Evolutionary conservation across 495 filamentous ascomycete genomes (phyloP), one percentile per base, ranked within the genome.

Genomic region (Entonaema liquescens): DNA sequence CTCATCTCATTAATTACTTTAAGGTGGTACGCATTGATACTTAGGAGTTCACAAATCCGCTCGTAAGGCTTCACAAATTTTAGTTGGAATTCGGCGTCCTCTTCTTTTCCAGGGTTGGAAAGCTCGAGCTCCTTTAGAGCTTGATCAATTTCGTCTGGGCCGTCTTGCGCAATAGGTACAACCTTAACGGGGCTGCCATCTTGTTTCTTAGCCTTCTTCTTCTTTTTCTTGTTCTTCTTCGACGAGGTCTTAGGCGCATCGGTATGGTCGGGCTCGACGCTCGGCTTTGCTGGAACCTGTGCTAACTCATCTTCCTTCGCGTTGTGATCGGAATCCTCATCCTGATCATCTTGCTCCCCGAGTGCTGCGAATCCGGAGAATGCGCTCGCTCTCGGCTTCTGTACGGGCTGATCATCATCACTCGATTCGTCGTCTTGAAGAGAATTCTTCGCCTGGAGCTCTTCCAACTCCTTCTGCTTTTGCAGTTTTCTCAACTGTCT

Each of bases 1-100:
- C 92, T 90, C 94, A 99, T 98, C 79, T 99, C 95, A 71, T 97
- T 96, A 5, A 87, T 84, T 13, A 91, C 91, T 75, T 96, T 97
- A 11, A 99, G 86, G 68, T 92, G 88, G 66, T 90, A 86, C 1
- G 91, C 86, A 50, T 95, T 93, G 60, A 98, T 87, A 11, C 86
- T 82, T 1, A 98, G 81, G 31, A 97, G 81, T n/a, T 87, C 69
- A 70, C 81, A 83, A 36, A 88, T 75, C 76, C 83, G 68, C 12
- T 80, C 64, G 74, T 38, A 76, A 35, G 33, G 76, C 47, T n/a
- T 71, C 35, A 47, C 72, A 53, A 36, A 44, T 8, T 29, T 47
- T 9, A 47, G 68, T 68, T 54, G 28, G 17, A 56, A 29, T 4
- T 57, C 50, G 2, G 67, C 62, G 62, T 67, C 44, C 8, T 55